Base-by-base conservation (phyloP, 768 basidiomycete species). In the Leccinellum albellum region DNA sequence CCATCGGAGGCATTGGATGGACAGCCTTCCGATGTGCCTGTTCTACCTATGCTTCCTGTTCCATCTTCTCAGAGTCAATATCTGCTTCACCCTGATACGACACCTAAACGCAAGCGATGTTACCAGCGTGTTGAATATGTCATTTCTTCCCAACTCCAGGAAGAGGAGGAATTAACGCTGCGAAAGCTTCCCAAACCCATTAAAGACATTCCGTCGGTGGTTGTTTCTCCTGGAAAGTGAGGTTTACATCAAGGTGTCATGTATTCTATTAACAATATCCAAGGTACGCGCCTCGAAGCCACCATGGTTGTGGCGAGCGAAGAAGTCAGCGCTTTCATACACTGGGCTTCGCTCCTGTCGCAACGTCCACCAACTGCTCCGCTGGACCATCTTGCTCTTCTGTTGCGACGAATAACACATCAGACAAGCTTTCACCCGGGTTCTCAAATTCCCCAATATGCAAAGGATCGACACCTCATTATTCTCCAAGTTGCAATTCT, bases 41-140 rank as follows among this genome's bases (percentile, higher is more conserved):
- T 50, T 31, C 33, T 59, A 24, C 53, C 58, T 24, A 28, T 31
- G 37, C 56, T 66, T 33, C 60, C 67, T 13, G 46, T 72, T 12
- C 56, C 64, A 9, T 72, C 71, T 14, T 72, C 71, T 45, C 71
- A 72, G 46, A 72, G 71, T 33, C 71, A 72, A 61, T 72, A 72
- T 50, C 69, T 72, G 32, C 69, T 72, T 31, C 62, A 61, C 31
- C 29, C 45, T 28, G 71, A 72, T 49, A 65, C 67, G 17, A 72
- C 71, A 13, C 71, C 71, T 10, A 73, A 66, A 37, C 68, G 77
- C 74, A 64, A 74, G 62, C 64, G 73, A 71, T 31, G 66, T 70
- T 6, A 67, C 66, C 54, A 64, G 15, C 37, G 6, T 32, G 20
- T 28, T 0, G 67, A 63, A 13, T 40, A 50, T 12, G 61, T 76